Evolutionary conservation across 2,329 filamentous ascomycete genomes (phyloP), one percentile per base, ranked within the genome.

Genomic region (Chrysosporium keratinophilum): DNA sequence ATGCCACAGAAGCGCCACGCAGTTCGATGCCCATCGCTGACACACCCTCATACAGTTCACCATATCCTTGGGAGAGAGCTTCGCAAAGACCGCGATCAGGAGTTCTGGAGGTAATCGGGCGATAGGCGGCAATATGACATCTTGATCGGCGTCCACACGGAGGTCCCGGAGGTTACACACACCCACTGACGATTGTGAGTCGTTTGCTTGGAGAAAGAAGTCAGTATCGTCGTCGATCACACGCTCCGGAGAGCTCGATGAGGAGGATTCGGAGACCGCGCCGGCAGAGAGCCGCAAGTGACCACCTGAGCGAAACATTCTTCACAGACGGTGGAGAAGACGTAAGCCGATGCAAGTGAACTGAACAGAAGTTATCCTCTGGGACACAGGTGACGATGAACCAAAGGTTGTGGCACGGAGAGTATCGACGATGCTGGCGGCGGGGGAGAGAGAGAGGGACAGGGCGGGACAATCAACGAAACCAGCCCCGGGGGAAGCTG

Each of bases 1-100:
- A 69, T 96, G 90, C 93, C 93, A 98, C 19, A 98, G 78, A 60
- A 95, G 79, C 59, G 93, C 91, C 61, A 97, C 93, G 50, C 87
- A 85, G 66, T 96, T 96, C 58, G 85, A 78, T 28, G 93, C 87
- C 93, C 93, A 98, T 58, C 85, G 82, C 70, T 89, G 90, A 65
- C 85, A 96, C n/a, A 95, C 90, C 59, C 93, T 76, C 87, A 97
- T 90, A 71, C 87, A 94, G 70, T 83, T 84, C 61, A 88, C 79
- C 61, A 96, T 78, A 65, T 98, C 91, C 43, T 76, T 74, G 1
- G 89, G 79, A 11, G 79, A 81, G 55, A 98, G 80, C 69, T 89
- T 93, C 35, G 87, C 78, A 71, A 98, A 96, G 64, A 97, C 85
- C 70, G 83, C 81, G 64, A 98, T 96, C 66, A 97, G 82, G 57